Percentiles rank a stretch among this genome's conserved stretches.
Evolutionary conservation across 495 filamentous ascomycete genomes (phyloP).

Genomic region (Aspergillus heteromorphus): DNA sequence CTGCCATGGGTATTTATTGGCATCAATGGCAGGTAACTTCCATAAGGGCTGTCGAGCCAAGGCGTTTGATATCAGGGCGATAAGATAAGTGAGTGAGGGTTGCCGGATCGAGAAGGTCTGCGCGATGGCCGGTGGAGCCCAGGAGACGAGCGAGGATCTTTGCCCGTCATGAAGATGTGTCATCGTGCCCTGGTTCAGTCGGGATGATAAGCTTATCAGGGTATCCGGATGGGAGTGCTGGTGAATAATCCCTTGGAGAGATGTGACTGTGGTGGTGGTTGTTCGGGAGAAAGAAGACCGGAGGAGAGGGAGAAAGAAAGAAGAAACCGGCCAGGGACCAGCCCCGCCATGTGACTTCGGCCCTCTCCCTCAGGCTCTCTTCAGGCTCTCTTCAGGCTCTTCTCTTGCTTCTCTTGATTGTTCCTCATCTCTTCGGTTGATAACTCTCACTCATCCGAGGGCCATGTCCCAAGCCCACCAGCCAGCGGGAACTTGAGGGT

Average conservation of each 20-base stretch:
- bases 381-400: no score
- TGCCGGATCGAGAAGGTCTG: neutral
- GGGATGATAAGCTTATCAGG: slow-evolving; percentile 1
- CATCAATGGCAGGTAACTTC: no score
- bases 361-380: no score
- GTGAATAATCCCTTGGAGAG: neutral
- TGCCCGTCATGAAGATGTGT: neutral
- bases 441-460: no score
- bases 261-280: neutral
- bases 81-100: neutral
- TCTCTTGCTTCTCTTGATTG: neutral
- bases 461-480: no score
- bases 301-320: no score
- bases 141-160: neutral
- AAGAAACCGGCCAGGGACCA: no score
- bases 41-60: no score
- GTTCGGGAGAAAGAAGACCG: neutral
- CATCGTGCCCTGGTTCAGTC: neutral
- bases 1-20: neutral
- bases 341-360: neutral
- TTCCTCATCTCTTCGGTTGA: no score
- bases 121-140: neutral
- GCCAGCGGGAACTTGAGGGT: no score
- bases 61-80: neutral
- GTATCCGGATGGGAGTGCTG: neutral